phyloP scores from a whole-genome alignment of 2,329 filamentous ascomycete species.

The Paracorniculantispora psalliotae region DNA sequence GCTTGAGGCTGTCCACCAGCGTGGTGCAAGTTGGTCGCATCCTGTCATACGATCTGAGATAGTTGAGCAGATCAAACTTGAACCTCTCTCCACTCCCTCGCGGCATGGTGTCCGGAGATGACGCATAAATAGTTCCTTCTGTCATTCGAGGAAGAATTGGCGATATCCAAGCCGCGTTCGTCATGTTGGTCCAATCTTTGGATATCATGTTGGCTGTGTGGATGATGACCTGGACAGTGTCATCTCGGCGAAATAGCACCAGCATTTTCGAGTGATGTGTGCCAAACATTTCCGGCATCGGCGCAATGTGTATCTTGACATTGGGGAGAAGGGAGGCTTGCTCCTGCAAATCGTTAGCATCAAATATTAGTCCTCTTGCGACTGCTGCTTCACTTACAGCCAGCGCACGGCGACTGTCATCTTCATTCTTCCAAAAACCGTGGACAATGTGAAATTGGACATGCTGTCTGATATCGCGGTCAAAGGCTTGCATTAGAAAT shows the following conservation, averaged over 20 bases:
- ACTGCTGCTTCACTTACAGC: conserved; percentile 38
- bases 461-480: conserved; percentile 43
- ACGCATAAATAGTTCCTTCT: not conserved
- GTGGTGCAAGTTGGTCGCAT: conserved; percentile 46
- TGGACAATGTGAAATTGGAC: conserved; percentile 54
- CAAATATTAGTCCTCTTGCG: not conserved
- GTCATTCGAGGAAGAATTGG: conserved; percentile 56
- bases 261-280: conserved; percentile 89
- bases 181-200: conserved; percentile 84
- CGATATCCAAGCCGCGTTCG: conserved; percentile 76
- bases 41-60: conserved; percentile 64
- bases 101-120: conserved; percentile 17
- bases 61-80: conserved; percentile 69
- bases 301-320: conserved; percentile 66
- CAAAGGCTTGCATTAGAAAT: conserved; percentile 51
- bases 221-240: conserved; percentile 71
- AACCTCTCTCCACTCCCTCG: conserved; percentile 65
- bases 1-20: conserved; percentile 52
- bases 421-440: conserved; percentile 64
- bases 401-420: conserved; percentile 50
- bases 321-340: conserved; percentile 59
- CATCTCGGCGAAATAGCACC: conserved; percentile 72
- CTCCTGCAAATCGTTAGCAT: conserved; percentile 39
- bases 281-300: conserved; percentile 78
- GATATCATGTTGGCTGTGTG: conserved; percentile 91